These are phyloP conservation scores for Pichia pseudocactophila DNA, from an alignment of 805 yeast species.

Conservation along the genomic window DNA sequence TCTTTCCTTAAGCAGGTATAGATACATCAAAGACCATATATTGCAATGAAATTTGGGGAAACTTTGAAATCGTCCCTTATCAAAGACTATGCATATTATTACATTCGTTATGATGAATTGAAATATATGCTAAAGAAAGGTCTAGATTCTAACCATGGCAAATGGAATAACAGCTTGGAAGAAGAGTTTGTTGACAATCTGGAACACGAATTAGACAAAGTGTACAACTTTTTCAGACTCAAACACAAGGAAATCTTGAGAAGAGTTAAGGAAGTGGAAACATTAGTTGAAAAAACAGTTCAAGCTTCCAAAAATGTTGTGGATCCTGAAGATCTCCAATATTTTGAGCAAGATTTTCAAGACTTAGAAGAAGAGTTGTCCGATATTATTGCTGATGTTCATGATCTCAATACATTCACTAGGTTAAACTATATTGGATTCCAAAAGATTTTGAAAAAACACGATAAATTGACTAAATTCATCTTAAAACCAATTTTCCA, in stretches of 20 bases:
- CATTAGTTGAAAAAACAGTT: slow-evolving; percentile 51
- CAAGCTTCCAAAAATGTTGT: slow-evolving; percentile 35
- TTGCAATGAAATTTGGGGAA: slow-evolving; percentile 87
- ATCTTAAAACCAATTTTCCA: slow-evolving; percentile 86
- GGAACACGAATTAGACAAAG: slow-evolving; percentile 86
- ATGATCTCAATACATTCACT: slow-evolving; percentile 90
- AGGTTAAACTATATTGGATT: slow-evolving; percentile 94
- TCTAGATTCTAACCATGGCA: slow-evolving; percentile 41
- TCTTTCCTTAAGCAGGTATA: not conserved
- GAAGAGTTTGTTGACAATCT: slow-evolving; percentile 67
- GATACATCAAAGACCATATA: too few relatives aligned
- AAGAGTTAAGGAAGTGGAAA: slow-evolving; percentile 75
- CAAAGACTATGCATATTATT: slow-evolving; percentile 84
- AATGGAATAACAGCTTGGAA: slow-evolving; percentile 75
- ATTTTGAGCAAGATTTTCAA: slow-evolving; percentile 57
- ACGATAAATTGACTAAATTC: slow-evolving; percentile 80
- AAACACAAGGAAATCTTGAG: slow-evolving; percentile 80
- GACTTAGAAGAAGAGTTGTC: slow-evolving; percentile 67
- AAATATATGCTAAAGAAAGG: slow-evolving; percentile 72
- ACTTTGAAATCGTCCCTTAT: slow-evolving; percentile 82
- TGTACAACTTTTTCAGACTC: slow-evolving; percentile 81
- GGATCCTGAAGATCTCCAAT: slow-evolving; percentile 24
- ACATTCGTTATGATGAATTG: slow-evolving; percentile 84
- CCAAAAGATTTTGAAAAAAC: slow-evolving; percentile 93
- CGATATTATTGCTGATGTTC: slow-evolving; percentile 94